Evolutionary conservation across 2,329 filamentous ascomycete species (phyloP), one percentile per base, ranked within the genome.

Genomic region (Penicillium sp.): DNA sequence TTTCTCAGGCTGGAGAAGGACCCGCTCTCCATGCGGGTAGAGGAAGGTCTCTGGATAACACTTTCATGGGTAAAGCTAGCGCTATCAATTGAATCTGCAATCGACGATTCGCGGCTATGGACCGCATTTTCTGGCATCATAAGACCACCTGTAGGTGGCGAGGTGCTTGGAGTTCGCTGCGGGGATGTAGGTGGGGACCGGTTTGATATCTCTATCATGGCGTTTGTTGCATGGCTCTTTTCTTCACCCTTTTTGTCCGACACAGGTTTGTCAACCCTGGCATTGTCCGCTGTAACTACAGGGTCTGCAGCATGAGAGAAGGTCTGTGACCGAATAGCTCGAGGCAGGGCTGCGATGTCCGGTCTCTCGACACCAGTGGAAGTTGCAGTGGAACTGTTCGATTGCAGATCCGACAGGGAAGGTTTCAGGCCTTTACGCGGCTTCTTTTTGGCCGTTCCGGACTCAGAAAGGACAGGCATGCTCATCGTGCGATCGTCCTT

Each of bases 141-240:
- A 65, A 71, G 42, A 69, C 71, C 65, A 35, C 69, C 72, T n/a
- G 65, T 66, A 7, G 74, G 68, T 27, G 79, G 76, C 45, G 80
- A 80, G 47, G 76, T 75, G 37, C 77, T 56, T 7, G 81, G 79
- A 1, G 81, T 80, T 13, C 78, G 77, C 7, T 74, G 69, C 1
- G 84, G 82, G 1, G 84, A 84, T 23, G 75, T 72, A n/a, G 83
- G 79, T 37, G 84, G 81, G 1, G 88, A 85, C 19, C 84, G 80
- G 19, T 80, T 83, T n/a, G 88, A 86, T 40, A 90, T 78, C 40
- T 85, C 86, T 54, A 87, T 87, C 81, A 92, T 90, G 27, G 83
- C 80, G 62, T 80, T 84, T 23, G 82, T 80, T 25, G 88, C 88
- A 68, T 84, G 78, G 58, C 80, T 80, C 50, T 86, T 80, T 38